These are phyloP conservation scores for Kwoniella mangroviensis DNA, from an alignment of 768 basidiomycete species.

Conservation along the genomic window DNA sequence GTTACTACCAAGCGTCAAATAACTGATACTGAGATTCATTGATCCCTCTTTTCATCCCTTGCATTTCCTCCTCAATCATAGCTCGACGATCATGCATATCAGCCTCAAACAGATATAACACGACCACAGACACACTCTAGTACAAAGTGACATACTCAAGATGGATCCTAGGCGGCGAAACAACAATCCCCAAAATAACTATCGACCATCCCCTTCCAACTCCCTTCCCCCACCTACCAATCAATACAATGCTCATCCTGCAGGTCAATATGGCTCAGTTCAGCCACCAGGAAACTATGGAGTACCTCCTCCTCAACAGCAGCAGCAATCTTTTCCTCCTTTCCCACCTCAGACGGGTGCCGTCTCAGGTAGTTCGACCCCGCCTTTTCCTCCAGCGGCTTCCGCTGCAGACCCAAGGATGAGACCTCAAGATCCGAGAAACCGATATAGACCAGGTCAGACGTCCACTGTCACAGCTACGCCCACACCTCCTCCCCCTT, in stretches of 20 bases:
- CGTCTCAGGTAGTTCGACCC: conserved; percentile 8
- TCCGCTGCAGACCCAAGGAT: conserved; percentile 30
- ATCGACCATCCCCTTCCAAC: conserved; percentile 14
- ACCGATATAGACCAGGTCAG: conserved; percentile 16
- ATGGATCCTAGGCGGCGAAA: conserved; percentile 42
- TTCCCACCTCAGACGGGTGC: conserved; percentile 14
- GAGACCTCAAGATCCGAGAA: conserved; percentile 43
- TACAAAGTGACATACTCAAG: background rate
- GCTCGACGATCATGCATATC: background rate
- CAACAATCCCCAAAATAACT: conserved; percentile 18
- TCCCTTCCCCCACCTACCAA: conserved; percentile 4
- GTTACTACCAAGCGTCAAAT: background rate
- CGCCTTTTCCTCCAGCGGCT: conserved; percentile 24
- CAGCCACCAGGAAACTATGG: conserved; percentile 2
- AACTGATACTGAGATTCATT: no score
- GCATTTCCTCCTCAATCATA: background rate
- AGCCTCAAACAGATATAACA: background rate
- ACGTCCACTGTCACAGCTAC: conserved; percentile 12
- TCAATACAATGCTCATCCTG: conserved; percentile 12
- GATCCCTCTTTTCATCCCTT: background rate
- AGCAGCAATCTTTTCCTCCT: conserved; percentile 1
- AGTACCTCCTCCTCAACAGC: background rate
- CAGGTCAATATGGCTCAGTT: conserved; percentile 5
- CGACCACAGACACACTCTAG: background rate
- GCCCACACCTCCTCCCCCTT: conserved; percentile 29